Base-by-base conservation (phyloP, 768 basidiomycete genomes). In the Erythrobasidium yunnanense region DNA sequence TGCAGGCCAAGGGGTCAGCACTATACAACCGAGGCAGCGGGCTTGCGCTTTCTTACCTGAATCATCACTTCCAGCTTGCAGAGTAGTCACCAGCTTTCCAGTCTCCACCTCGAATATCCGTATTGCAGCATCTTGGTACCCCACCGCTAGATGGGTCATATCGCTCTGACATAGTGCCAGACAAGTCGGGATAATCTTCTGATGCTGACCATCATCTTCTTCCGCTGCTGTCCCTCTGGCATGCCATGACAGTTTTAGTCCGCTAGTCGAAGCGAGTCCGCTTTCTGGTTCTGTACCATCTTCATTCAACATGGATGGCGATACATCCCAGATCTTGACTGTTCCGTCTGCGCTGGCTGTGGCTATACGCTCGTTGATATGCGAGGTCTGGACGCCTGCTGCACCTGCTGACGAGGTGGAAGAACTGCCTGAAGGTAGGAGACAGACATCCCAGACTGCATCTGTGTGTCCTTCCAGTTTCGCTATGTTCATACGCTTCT, bases 391-490 rank as follows among this genome's bases (percentile, higher is more conserved):
- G 8, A 4, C 17, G 27, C 53, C 8, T 52, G 49, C 13, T n/a
- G 47, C 2, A 2, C 47, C 56, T 27, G 25, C 29, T 22, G 7
- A 4, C 45, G 32, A 49, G 17, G 23, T 23, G 45, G 25, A 23
- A 3, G 30, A n/a, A 22, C 35, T 50, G 7, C 63, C 66, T 7
- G 67, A 62, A 18, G 87, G 81, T 27, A 90, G 83, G 22, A 93
- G 82, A 8, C 87, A 86, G 55, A 97, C 79, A 74, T 91, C 95
- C 95, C 95, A 99, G 25, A 96, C 87, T 4, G 90, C 90, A 74
- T 99, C 92, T 3, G 90, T 89, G 75, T 95, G 90, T 2, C 92
- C 90, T 30, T 92, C 84, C 29, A 97, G 81, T 70, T 87, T 85
- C 33, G 86, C 86, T 35, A 87, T 81, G 29, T 84, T 81, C 2